These are phyloP conservation scores for Aspergillus homomorphus DNA, from an alignment of 495 filamentous ascomycete genomes.

Conservation along the genomic window DNA sequence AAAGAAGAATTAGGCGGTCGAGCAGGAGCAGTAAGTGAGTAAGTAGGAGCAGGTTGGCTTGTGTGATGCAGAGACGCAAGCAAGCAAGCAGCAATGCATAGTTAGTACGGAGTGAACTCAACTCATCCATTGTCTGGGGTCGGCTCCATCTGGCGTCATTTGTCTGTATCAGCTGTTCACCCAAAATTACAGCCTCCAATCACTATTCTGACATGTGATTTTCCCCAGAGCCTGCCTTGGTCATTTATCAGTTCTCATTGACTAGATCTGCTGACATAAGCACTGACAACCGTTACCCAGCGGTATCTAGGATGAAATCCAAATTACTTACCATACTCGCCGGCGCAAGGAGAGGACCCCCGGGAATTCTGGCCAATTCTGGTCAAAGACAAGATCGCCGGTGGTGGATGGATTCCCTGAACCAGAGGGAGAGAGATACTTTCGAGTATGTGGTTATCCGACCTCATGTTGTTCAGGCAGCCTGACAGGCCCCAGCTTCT, in stretches of 20 bases:
- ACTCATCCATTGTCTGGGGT: conserved; percentile 2
- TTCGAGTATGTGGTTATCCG: neutral
- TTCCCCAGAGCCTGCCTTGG: neutral
- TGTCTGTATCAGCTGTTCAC: conserved; percentile 25
- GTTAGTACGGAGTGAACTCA: conserved; percentile 4
- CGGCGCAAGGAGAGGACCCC: conserved; percentile 1
- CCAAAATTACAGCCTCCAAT: conserved; percentile 15
- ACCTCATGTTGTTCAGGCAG: neutral
- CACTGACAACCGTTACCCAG: neutral
- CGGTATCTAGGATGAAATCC: neutral
- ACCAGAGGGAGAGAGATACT: neutral
- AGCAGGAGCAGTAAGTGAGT: neutral
- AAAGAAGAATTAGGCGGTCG: neutral
- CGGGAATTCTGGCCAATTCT: neutral
- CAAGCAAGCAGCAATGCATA: conserved; percentile 2
- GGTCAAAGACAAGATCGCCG: too few relatives aligned
- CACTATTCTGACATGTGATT: conserved; percentile 18
- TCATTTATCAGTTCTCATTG: neutral
- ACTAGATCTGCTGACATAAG: conserved; percentile 16
- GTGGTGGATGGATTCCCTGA: too few relatives aligned
- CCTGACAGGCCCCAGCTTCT: neutral
- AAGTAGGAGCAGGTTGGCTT: neutral
- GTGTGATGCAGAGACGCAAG: conserved; percentile 7
- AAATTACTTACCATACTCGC: too few relatives aligned
- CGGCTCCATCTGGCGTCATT: conserved; percentile 24